Evolutionary conservation across 441 rosid genomes (phyloP), one percentile per base, ranked within the genome.

Genomic region (Erysimum cheiri): DNA sequence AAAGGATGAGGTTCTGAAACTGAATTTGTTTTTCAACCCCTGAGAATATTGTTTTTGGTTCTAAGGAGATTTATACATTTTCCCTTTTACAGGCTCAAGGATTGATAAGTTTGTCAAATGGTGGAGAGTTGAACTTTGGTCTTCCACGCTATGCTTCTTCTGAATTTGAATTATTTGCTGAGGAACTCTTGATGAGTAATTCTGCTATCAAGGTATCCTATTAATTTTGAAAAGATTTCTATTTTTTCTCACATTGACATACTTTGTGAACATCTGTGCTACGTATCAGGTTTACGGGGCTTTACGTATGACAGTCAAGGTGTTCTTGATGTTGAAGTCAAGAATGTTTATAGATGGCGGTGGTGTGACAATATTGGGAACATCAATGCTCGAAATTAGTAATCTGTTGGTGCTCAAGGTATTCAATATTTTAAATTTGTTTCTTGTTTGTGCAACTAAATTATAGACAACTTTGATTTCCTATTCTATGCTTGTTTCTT

Each of bases 331-430:
- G 98, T 86, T 88, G 89, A 93, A 93, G 71, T 89, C 98, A 54
- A 90, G 85, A 83, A 83, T 91, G 89, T 82, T 86, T 71, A 90
- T 93, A 71, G 84, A 87, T 79, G 86, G 87, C 41, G 97, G 90
- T 74, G 86, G 81, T 26, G 96, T 87, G 73, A 81, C 87, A 76
- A 85, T 82, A 48, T 71, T 82, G 53, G 96, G 88, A 9, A 93
- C 97, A 17, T 87, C 98, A 53, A 81, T 74, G 84, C 92, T 90
- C 29, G 97, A 90, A 78, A 89, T 92, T 76, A 93, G 92, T 86
- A 90, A 93, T 79, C 70, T 93, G 78, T 77, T 93, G 57, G 93
- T 91, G 80, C 97, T 93, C 67, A 89, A 85, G 98, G 98, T 93
- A 80, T 57, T 65, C 36, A 56, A 11, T 29, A 8, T 24, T 53